A percentile compares a stretch with the other conserved stretches of the same genome.
These are phyloP conservation scores for Stevia rebaudiana DNA, from an alignment of 140 eudicot species.

Conservation along the genomic window DNA sequence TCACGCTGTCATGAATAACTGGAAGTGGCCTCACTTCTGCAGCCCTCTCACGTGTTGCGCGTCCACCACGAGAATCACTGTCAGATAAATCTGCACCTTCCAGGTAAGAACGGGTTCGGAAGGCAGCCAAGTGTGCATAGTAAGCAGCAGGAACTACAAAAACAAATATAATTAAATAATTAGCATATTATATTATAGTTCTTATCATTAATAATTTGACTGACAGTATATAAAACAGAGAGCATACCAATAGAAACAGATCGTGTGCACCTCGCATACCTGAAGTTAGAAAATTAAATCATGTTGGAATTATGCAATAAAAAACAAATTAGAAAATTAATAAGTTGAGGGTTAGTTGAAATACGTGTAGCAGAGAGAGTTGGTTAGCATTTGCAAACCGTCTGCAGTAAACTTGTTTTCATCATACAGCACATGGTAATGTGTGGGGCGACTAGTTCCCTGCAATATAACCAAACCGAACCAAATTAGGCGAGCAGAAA, in stretches of 20 bases:
- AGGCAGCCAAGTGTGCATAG: constrained; percentile 76
- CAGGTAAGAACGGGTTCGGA: constrained; percentile 59
- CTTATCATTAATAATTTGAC: not conserved
- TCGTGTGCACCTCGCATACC: constrained; percentile 76
- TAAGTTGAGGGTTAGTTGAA: not conserved
- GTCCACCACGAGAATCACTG: constrained; percentile 33
- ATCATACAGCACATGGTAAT: constrained; percentile 77
- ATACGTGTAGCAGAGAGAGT: constrained; percentile 73
- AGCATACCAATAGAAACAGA: constrained; percentile 65
- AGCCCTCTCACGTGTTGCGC: constrained; percentile 27
- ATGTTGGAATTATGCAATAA: not conserved
- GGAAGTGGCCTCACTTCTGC: constrained; percentile 43
- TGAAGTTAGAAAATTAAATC: not conserved
- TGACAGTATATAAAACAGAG: not conserved
- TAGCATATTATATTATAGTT: not conserved
- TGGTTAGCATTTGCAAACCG: constrained; percentile 52
- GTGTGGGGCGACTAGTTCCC: constrained; percentile 93
- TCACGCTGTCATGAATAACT: constrained; percentile 49
- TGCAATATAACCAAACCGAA: constrained; percentile 11
- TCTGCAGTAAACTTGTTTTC: constrained; percentile 74
- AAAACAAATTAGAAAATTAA: too few relatives aligned
- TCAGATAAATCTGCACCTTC: constrained; percentile 46
- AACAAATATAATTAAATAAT: not conserved
- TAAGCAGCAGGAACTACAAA: constrained; percentile 74
- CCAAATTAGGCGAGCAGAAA: not conserved